A percentile compares a stretch with the other conserved stretches of the same genome.
Evolutionary conservation across 2,329 filamentous ascomycete species (phyloP).

Genomic region (Colletotrichum lini): DNA sequence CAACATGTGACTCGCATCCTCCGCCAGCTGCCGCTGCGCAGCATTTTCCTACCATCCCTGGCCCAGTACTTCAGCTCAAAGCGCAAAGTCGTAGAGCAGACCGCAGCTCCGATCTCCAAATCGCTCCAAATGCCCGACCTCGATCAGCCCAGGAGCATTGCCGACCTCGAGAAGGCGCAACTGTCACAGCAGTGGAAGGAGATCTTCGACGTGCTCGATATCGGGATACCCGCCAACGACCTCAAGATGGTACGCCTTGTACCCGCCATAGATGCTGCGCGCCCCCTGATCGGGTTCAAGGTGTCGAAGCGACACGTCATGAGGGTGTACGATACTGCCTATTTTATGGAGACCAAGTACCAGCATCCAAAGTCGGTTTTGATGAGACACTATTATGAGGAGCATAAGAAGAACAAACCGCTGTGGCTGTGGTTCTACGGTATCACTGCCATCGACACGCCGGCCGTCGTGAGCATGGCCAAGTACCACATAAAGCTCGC

Average conservation of each 20-base stretch:
- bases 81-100: neutral
- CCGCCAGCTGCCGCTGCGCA: slow-evolving; percentile 8
- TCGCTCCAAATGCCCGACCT: neutral
- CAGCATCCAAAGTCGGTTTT: slow-evolving; percentile 18
- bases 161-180: neutral
- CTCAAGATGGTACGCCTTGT: neutral
- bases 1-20: slow-evolving; percentile 26
- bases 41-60: neutral
- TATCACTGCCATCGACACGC: neutral
- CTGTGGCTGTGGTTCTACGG: slow-evolving; percentile 23
- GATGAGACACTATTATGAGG: slow-evolving; percentile 8
- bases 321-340: slow-evolving; percentile 7
- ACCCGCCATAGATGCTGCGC: neutral
- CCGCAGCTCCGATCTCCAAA: neutral
- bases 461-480: slow-evolving; percentile 14
- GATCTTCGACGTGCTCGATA: slow-evolving; percentile 16
- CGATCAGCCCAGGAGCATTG: neutral
- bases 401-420: slow-evolving; percentile 22
- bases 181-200: neutral
- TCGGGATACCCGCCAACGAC: slow-evolving; percentile 8
- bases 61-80: neutral
- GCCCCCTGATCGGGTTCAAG: neutral
- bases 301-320: slow-evolving; percentile 14
- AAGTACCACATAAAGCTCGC: slow-evolving; percentile 1
- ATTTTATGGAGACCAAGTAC: neutral